Evolutionary conservation across 2,329 filamentous ascomycete genomes (phyloP), one percentile per base, ranked within the genome.

Genomic region (Neonectria coccinea): DNA sequence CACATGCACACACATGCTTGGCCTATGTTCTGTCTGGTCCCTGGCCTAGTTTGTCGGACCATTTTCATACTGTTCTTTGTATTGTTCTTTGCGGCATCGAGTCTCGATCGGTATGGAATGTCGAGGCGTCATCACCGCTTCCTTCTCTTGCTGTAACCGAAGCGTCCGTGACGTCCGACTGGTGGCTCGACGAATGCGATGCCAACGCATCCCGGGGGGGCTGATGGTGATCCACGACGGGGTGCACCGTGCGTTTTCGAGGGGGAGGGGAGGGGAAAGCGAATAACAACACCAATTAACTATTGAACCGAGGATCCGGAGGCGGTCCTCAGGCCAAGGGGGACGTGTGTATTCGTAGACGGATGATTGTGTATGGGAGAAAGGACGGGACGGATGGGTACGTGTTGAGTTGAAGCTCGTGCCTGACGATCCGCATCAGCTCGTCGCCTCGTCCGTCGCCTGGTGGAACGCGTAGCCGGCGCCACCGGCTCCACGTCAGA

Each of bases 401-500:
- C 29, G 47, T 33, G n/a, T 7, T 52, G 16, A 25, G 10, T 42
- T 50, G 67, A 61, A 63, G 67, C 54, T 62, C 62, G 69, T 72
- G 70, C 71, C 71, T 73, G 70, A 70, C 66, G 69, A 73, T 73
- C 70, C 54, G 61, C 31, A 42, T 42, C n/a, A 42, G 39, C 36
- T 62, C 66, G 29, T 63, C 33, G 62, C 47, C 47, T 50, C 27
- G 62, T 11, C 39, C 50, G 62, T 11, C 39, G 45, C 48, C 31
- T 69, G 55, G 52, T 73, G 71, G 73, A 73, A 73, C 71, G 56
- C 57, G 64, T 62, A 65, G 61, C 47, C 47, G 59, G 58, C 70
- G 70, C 70, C 70, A 73, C 67, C 62, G 67, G 66, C 64, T 69
- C 69, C 70, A 73, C 70, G 71, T 67, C 61, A 63, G 48, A 73